Evolutionary conservation across 2,329 filamentous ascomycete species (phyloP), one percentile per base, ranked within the genome.

Genomic region (Colletotrichum horii): DNA sequence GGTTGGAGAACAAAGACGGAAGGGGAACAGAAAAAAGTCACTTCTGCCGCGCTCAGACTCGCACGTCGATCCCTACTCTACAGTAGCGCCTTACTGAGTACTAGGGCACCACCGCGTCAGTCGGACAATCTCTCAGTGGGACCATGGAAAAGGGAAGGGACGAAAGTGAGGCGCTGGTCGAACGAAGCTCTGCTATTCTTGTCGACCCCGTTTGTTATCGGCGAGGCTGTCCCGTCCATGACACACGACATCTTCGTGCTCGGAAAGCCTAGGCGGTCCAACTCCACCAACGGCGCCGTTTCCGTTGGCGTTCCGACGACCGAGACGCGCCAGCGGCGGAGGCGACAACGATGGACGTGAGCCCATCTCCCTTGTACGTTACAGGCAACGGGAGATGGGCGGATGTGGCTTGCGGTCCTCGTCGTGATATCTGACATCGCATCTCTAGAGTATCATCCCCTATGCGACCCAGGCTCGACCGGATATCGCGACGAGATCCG

Each of bases 11-110:
- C 43, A 52, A 52, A 30, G 24, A 58, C 55, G 55, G 24, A 34
- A 52, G 43, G 43, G 43, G n/a, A 52, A 52, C n/a, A 26, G 16
- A 66, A 34, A 43, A 43, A 43, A 62, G 19, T 52, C 28, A 64
- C 24, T 32, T 70, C 32, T 32, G 24, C 66, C 22, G 71, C 67
- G 43, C 67, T 71, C 71, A 71, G 48, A 71, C 67, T 66, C 34
- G n/a, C n/a, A 43, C n/a, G 71, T 55, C 52, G 28, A 55, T 66
- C 71, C 58, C 48, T 58, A 43, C 66, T 28, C n/a, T 36, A 16
- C 32, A 32, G 36, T 52, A 60, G 34, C 16, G 48, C 28, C 56
- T 32, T 24, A 28, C 24, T 60, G 24, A 30, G 56, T 48, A n/a
- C 58, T 38, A 43, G 55, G 61, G 36, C 48, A 52, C 60, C 36